A percentile compares a stretch with the other conserved stretches of the same genome.
Conservation (phyloP, 768 basidiomycete genomes). For the Lactifluus rugatus region DNA sequence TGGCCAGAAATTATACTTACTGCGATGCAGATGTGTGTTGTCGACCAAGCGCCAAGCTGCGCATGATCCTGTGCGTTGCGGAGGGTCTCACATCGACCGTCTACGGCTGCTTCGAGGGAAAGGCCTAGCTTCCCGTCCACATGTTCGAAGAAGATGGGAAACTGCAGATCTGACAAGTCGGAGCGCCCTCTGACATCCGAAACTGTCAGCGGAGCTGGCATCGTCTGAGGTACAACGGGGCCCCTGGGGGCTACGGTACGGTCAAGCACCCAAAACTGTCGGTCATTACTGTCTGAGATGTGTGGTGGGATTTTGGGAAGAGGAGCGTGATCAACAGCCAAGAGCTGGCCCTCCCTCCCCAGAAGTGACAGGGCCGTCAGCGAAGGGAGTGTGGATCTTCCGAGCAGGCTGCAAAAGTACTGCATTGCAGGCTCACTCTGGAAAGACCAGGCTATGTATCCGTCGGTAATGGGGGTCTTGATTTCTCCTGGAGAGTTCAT, state of each 20-base stretch:
- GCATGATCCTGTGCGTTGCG: not conserved
- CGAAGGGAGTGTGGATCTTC: not conserved
- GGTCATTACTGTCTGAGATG: not conserved
- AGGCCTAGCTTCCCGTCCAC: slow-evolving; percentile 3
- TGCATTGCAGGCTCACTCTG: not conserved
- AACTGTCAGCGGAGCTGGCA: not conserved
- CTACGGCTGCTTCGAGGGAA: not conserved
- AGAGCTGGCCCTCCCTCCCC: not conserved
- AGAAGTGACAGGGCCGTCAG: not conserved
- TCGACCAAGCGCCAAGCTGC: not conserved
- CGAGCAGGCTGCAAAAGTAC: not conserved
- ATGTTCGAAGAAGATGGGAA: slow-evolving; percentile 12
- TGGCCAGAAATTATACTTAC: not conserved
- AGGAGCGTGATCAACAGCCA: not conserved
- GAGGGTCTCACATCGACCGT: slow-evolving; percentile 1
- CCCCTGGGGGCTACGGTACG: not conserved
- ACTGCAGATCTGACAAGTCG: not conserved
- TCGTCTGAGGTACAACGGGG: slow-evolving; percentile 12
- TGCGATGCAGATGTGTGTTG: not conserved
- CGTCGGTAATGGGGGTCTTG: slow-evolving; percentile 1
- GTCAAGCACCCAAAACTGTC: not conserved
- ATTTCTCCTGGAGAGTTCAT: not conserved
- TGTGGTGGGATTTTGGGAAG: not conserved
- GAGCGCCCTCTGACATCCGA: not conserved
- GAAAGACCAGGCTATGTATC: slow-evolving; percentile 7